Evolutionary conservation across 805 yeast genomes (phyloP).

Genomic region (Schizosaccharomyces japonicus): DNA sequence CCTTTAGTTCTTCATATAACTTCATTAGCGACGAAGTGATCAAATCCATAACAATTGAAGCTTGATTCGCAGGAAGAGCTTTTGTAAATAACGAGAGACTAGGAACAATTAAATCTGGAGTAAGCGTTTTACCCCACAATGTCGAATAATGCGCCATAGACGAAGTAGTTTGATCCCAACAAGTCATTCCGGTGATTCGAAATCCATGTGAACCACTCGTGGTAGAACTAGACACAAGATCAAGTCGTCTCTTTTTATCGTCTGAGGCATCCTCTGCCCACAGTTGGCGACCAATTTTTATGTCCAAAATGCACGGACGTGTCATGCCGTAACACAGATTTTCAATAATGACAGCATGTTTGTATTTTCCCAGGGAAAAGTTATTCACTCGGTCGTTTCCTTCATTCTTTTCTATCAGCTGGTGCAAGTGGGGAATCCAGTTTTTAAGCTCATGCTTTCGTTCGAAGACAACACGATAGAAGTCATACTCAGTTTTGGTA

Average conservation of each 20-base stretch:
- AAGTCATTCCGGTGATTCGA: conserved; percentile 74
- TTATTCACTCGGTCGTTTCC: too few species aligned
- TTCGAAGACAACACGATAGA: conserved; percentile 30
- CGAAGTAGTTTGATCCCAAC: conserved; percentile 14
- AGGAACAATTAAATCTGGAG: too few species aligned
- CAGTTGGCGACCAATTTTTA: conserved; percentile 52
- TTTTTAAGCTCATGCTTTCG: conserved; percentile 13
- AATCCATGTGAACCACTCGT: conserved; percentile 60
- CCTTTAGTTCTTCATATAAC: neutral
- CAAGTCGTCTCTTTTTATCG: conserved; percentile 41
- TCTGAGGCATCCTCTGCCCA: conserved; percentile 33
- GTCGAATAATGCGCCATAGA: neutral
- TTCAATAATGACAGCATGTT: conserved; percentile 39
- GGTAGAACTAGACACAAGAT: conserved; percentile 39
- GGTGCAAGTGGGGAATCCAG: conserved; percentile 31
- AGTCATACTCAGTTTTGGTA: conserved; percentile 40
- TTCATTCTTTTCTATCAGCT: too few species aligned
- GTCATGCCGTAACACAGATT: conserved; percentile 39
- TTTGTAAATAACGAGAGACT: too few species aligned
- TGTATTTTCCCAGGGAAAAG: too few species aligned
- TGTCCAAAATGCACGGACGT: conserved; percentile 54
- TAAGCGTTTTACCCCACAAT: neutral
- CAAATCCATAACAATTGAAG: too few species aligned
- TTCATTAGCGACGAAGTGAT: too few species aligned
- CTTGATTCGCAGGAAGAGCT: too few species aligned